Percentiles rank a stretch among this genome's conserved stretches.
Conservation (phyloP, 345 rosid genomes). For the Euphorbia pulcherrima region DNA sequence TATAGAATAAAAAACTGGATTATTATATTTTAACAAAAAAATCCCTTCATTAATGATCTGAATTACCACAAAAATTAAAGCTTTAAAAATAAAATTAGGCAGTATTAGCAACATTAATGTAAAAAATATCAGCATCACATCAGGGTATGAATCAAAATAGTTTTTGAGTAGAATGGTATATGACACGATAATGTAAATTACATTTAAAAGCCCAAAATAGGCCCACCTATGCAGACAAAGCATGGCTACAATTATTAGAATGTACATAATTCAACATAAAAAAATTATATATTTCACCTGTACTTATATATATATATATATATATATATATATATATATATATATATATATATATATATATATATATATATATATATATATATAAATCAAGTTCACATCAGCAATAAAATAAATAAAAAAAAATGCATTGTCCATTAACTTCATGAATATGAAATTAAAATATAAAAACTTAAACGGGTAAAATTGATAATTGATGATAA, state of each 20-base stretch:
- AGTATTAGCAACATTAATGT: background rate
- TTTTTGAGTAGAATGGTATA: slow-evolving; percentile 4
- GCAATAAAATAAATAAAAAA: no score
- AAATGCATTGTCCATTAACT: no score
- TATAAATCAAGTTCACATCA: no score
- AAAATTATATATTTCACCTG: background rate
- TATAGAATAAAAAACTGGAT: slow-evolving; percentile 1
- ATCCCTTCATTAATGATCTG: background rate
- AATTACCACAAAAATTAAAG: background rate
- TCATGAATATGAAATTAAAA: no score
- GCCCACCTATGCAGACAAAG: slow-evolving; percentile 17
- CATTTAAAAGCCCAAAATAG: background rate
- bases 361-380: no score
- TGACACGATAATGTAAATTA: slow-evolving; percentile 8
- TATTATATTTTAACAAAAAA: background rate
- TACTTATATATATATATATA: no score
- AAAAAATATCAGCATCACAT: slow-evolving; percentile 15
- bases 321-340: no score
- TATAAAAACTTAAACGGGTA: no score
- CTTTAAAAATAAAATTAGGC: background rate
- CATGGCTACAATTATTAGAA: slow-evolving; percentile 14
- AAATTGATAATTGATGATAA: no score
- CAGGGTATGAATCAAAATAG: slow-evolving; percentile 11
- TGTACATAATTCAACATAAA: background rate
- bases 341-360: no score